These are phyloP conservation scores for Pseudevernia furfuracea DNA, from an alignment of 495 filamentous ascomycete genomes.

Conservation along the genomic window DNA sequence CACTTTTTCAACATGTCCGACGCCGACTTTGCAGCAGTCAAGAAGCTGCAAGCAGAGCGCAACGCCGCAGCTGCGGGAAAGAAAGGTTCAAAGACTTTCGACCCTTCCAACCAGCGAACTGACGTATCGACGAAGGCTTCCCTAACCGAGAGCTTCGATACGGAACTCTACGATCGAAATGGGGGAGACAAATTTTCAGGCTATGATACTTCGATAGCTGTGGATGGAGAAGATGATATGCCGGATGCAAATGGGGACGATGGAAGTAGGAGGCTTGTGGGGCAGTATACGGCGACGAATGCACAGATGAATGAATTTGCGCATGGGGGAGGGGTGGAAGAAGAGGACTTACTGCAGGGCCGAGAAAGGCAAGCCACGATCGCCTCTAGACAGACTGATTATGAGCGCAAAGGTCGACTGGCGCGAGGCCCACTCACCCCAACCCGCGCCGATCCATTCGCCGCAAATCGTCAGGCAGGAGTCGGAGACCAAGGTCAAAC, in stretches of 20 bases:
- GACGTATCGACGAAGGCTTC: constrained; percentile 90
- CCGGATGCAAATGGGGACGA: constrained; percentile 62
- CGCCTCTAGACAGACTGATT: constrained; percentile 87
- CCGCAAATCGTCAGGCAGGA: constrained; percentile 62
- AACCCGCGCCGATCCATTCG: constrained; percentile 82
- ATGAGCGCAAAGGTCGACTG: constrained; percentile 82
- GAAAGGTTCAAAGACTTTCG: constrained; percentile 83
- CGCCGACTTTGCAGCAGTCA: constrained; percentile 75
- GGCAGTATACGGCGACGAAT: constrained; percentile 91
- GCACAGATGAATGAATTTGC: constrained; percentile 94
- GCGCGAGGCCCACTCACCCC: constrained; percentile 75
- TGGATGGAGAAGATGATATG: constrained; percentile 72
- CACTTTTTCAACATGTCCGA: constrained; percentile 3
- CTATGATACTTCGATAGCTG: constrained; percentile 83
- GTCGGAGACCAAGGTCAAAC: constrained; percentile 62
- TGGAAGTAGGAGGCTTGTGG: constrained; percentile 71
- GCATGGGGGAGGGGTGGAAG: constrained; percentile 71
- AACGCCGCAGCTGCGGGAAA: constrained; percentile 74
- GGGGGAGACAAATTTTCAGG: constrained; percentile 78
- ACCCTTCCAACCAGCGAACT: constrained; percentile 78
- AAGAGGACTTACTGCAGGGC: constrained; percentile 82
- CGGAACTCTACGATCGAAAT: constrained; percentile 78
- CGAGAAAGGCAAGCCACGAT: constrained; percentile 87
- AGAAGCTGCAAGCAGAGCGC: constrained; percentile 82
- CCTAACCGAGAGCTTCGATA: constrained; percentile 91